A percentile compares a stretch with the other conserved stretches of the same genome.
phyloP scores from a whole-genome alignment of 495 filamentous ascomycete genomes.

The Xylaria venustula region DNA sequence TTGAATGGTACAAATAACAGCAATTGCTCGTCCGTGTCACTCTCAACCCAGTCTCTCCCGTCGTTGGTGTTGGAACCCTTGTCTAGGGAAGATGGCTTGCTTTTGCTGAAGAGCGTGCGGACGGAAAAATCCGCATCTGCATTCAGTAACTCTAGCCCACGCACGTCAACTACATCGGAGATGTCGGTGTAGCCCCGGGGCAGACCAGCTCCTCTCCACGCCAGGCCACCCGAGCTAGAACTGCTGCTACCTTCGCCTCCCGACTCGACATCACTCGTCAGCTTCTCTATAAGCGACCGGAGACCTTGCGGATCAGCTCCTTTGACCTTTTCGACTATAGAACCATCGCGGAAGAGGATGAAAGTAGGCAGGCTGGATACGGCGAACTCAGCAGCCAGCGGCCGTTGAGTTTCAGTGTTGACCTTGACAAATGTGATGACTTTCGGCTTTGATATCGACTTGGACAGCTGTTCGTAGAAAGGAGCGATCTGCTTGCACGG shows the following conservation, averaged over 20 bases:
- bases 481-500: slow-evolving; percentile 87
- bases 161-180: slow-evolving; percentile 73
- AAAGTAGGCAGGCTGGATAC: slow-evolving; percentile 84
- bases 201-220: slow-evolving; percentile 71
- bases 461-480: slow-evolving; percentile 74
- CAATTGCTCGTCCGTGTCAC: slow-evolving; percentile 97
- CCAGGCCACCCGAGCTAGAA: slow-evolving; percentile 34
- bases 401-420: slow-evolving; percentile 73
- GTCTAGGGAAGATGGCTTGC: slow-evolving; percentile 63
- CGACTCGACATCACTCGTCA: slow-evolving; percentile 66
- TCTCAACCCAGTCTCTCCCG: slow-evolving; percentile 88
- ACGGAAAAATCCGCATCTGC: slow-evolving; percentile 65
- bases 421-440: slow-evolving; percentile 83
- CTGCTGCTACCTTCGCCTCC: slow-evolving; percentile 46
- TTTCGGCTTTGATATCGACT: slow-evolving; percentile 67
- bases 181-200: slow-evolving; percentile 83
- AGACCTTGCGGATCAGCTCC: slow-evolving; percentile 73
- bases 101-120: slow-evolving; percentile 67
- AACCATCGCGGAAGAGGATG: slow-evolving; percentile 79
- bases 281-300: slow-evolving; percentile 65
- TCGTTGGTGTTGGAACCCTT: slow-evolving; percentile 57
- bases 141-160: slow-evolving; percentile 85
- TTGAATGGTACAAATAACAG: slow-evolving; percentile 93
- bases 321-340: slow-evolving; percentile 61
- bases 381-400: slow-evolving; percentile 67